phyloP scores from a whole-genome alignment of 2,329 filamentous ascomycete genomes.

The Escovopsis sp. region DNA sequence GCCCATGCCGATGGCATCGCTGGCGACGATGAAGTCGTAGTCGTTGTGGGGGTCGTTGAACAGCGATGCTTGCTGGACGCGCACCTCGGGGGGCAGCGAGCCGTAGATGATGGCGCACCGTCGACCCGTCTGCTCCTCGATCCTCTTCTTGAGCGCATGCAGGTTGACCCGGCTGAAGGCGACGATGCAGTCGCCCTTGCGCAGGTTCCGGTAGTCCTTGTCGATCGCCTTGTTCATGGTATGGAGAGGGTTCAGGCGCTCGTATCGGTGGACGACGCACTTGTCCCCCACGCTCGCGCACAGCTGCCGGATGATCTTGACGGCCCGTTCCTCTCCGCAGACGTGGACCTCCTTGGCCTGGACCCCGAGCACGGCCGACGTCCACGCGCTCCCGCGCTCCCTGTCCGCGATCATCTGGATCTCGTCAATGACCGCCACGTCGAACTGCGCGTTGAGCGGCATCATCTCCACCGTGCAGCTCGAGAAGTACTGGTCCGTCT shows the following conservation, averaged over 20 bases:
- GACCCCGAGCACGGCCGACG: conserved; percentile 73
- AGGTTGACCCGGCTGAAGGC: conserved; percentile 72
- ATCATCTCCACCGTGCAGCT: conserved; percentile 93
- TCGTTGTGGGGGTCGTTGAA: conserved; percentile 96
- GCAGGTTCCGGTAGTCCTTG: conserved; percentile 48
- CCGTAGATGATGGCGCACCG: conserved; percentile 91
- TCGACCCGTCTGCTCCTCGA: conserved; percentile 61
- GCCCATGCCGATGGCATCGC: conserved; percentile 95
- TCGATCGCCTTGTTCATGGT: conserved; percentile 48
- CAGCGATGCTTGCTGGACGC: conserved; percentile 75
- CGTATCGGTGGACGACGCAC: conserved; percentile 66
- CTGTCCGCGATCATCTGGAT: conserved; percentile 88
- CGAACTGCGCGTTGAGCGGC: conserved; percentile 41
- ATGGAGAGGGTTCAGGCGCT: conserved; percentile 66
- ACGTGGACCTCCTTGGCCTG: conserved; percentile 82
- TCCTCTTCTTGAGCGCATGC: conserved; percentile 61
- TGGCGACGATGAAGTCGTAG: conserved; percentile 87
- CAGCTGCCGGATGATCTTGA: conserved; percentile 63
- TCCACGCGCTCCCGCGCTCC: conserved; percentile 88
- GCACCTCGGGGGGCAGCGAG: conserved; percentile 77
- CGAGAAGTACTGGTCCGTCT: conserved; percentile 43
- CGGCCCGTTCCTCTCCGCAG: conserved; percentile 75
- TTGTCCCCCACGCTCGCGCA: conserved; percentile 71
- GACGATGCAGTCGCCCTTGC: conserved; percentile 85
- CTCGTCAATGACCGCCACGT: conserved; percentile 94